Evolutionary conservation across 768 basidiomycete species (phyloP), one percentile per base, ranked within the genome.

Genomic region (Mycena crocata): DNA sequence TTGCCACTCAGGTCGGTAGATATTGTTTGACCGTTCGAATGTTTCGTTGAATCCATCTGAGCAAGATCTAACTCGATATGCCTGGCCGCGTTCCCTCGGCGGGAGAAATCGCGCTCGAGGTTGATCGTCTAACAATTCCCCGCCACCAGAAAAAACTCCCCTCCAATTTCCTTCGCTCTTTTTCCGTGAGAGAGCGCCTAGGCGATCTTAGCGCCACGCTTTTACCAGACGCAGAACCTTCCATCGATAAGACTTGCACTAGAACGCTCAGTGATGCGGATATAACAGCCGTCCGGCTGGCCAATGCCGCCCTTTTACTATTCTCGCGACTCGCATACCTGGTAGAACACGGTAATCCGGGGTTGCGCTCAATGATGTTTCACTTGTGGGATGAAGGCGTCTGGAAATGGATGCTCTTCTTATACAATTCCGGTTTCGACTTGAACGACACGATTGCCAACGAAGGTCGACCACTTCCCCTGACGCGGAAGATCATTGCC

Each of bases 361-460:
- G 28, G 23, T 23, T 66, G 30, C 65, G 58, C 30, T 49, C 65
- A 37, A 55, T 66, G 58, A 60, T 66, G 58, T 45, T 66, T 45
- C 65, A 56, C 2, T 40, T 40, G 17, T 66, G 65, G 65, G 58
- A 37, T 26, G 51, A 44, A n/a, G 65, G 65, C 2, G 65, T 61
- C 24, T 66, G 65, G 65, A 60, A 61, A 50, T 66, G 65, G 65
- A 61, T 66, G 58, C 45, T 66, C 12, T 66, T 66, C 54, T 46
- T 66, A n/a, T 66, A 60, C 24, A 66, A 66, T 50, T 60, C 37
- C 23, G 65, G 65, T 6, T 14, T 56, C 13, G 65, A 66, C 40
- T 34, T 66, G 17, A 66, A 66, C 46, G 54, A 61, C 9, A 61
- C 52, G 15, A 61, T 66, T 23, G 46, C 39, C n/a, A 66, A 66